Evolutionary conservation across 805 yeast genomes (phyloP), one percentile per base, ranked within the genome.

Genomic region (Zygosaccharomyces pseudorouxii): DNA sequence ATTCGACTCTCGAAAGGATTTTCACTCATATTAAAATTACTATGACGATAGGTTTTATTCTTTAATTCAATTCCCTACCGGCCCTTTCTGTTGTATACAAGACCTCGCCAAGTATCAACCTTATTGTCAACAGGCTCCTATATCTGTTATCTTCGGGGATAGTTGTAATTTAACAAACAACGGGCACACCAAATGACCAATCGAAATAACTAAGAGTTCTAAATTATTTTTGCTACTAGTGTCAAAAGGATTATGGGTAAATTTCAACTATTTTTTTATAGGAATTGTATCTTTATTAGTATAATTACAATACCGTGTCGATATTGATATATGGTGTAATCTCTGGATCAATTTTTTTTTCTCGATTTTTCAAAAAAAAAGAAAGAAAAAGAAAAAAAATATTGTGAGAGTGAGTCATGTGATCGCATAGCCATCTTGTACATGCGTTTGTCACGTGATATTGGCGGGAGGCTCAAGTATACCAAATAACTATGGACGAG

Each of bases 1-100:
- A 47, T 42, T 10, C 50, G 36, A 11, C 46, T 28, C 19, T 51
- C 48, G 51, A 65, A 71, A 2, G 75, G 74, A 44, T 71, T 72
- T 27, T 61, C 65, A 42, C 64, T 59, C 70, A 65, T 60, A 19
- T 18, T 49, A 31, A 10, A 16, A 33, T 14, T 14, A 2, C 14
- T 14, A 33, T 10, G 20, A 33, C 11, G 16, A 33, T 14, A 33
- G 19, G 10, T 41, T 41, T 11, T 29, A 14, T 18, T 23, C 27
- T 18, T 1, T 27, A 8, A 7, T 19, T 29, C 36, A 41, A 16
- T 41, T 28, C 25, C 25, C 28, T 18, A 12, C 9, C 28, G 29
- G 33, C 44, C 20, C 37, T 33, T 14, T 33, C 14, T 25, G 18
- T 33, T 33, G 37, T 9, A 33, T 33, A 33, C 20, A 33, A 33